Evolutionary conservation across 192 early-diverging fungal genomes (phyloP), one percentile per base, ranked within the genome.

Genomic region (Funneliformis geosporum): DNA sequence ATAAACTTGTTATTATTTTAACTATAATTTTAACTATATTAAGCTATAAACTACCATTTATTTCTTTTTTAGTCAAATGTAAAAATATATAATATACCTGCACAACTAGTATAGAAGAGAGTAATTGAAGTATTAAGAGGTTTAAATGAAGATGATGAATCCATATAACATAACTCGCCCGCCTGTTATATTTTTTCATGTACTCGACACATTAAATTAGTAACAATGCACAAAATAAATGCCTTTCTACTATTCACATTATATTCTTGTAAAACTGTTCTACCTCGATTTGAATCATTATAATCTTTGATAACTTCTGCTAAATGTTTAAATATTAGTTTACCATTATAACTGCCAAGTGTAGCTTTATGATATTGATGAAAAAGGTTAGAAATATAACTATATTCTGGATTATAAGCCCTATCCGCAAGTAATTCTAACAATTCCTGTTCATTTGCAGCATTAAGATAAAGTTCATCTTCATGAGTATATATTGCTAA

Each of bases 211-310:
- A 66, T 66, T 4, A 66, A 38, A 66, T 23, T 23, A 21, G 70
- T 46, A 44, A 50, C 39, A 73, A 73, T 5, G 46, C 70, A 73
- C 21, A 73, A 43, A 27, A 73, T 44, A 73, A 73, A 73, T 42
- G 70, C 39, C 14, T 73, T 73, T 73, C 70, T 28, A 33, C 28
- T 68, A 33, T 68, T 14, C 2, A 16, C 14, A 28, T 28, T 27
- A 28, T 39, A 68, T 39, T 27, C 27, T 39, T 67, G 25, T 5
- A 27, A 14, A n/a, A 39, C 65, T 12, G 65, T 27, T 67, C 27
- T 67, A 67, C 66, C 25, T 16, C 27, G 16, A 16, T 40, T 28
- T 68, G 11, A 68, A 27, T 28, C 33, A 40, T 68, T 68, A 40
- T 68, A 68, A 39, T 68, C 25, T 25, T 27, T 40, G n/a, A 68